Evolutionary conservation across 78 protist species (phyloP).

Genomic region (Tieghemostelium lacteum): DNA sequence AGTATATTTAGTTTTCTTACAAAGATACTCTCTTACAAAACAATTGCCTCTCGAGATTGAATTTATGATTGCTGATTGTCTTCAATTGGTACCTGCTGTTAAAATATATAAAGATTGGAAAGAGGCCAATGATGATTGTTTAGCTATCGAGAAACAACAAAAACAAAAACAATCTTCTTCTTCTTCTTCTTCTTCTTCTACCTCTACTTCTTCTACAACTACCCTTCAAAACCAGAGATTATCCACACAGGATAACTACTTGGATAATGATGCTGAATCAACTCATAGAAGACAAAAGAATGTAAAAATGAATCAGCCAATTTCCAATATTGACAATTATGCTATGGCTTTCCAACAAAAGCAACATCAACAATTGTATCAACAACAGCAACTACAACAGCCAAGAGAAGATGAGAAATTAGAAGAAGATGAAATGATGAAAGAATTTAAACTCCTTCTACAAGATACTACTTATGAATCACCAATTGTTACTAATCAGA

Average conservation of each 20-base stretch:
- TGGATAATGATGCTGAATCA: background rate
- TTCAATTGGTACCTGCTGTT: constrained; percentile 28
- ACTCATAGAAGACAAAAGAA: background rate
- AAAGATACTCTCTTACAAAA: constrained; percentile 52
- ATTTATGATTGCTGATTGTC: constrained; percentile 57
- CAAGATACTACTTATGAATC: no score
- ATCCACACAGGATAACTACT: no score
- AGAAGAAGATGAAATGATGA: constrained; percentile 55
- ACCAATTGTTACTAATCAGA: no score
- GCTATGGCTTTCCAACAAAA: no score
- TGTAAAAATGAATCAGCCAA: background rate
- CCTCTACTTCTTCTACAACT: background rate
- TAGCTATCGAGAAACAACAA: no score
- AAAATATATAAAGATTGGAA: constrained; percentile 57
- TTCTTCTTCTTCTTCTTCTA: background rate
- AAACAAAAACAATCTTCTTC: no score
- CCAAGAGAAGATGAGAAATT: background rate
- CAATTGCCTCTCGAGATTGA: constrained; percentile 43
- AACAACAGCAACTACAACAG: background rate
- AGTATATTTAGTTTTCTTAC: constrained; percentile 43
- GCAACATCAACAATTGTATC: background rate
- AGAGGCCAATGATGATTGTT: constrained; percentile 63
- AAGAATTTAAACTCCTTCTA: constrained; percentile 36
- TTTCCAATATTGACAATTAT: no score
- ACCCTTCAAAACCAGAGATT: background rate